phyloP scores from a whole-genome alignment of 148 eudicot species.

The Dysphania ambrosioides region DNA sequence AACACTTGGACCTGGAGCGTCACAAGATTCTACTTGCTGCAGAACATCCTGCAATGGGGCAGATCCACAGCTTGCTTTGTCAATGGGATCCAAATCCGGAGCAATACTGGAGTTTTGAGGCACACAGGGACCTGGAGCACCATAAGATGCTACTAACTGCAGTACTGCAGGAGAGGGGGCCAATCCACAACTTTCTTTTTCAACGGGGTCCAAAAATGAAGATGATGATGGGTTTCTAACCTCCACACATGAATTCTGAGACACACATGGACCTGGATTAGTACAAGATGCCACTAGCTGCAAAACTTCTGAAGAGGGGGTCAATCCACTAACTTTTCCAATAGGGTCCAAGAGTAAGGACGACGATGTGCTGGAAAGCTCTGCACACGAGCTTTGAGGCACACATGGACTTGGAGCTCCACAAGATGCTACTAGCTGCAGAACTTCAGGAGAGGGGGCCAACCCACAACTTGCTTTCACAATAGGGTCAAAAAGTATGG shows the following conservation, averaged over 20 bases:
- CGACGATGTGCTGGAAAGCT: slow-evolving; percentile 20
- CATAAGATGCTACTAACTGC: slow-evolving; percentile 36
- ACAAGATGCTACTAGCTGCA: slow-evolving; percentile 35
- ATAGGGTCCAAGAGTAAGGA: slow-evolving; percentile 19
- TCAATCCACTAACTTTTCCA: slow-evolving; percentile 19
- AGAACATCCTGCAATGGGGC: slow-evolving; percentile 42
- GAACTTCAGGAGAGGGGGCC: slow-evolving; percentile 42
- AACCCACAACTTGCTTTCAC: slow-evolving; percentile 21
- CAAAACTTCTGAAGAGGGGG: slow-evolving; percentile 43
- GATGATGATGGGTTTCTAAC: slow-evolving; percentile 22
- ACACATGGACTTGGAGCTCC: slow-evolving; percentile 32
- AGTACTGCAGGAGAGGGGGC: slow-evolving; percentile 42
- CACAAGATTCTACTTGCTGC: slow-evolving; percentile 36
- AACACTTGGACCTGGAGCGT: slow-evolving; percentile 30
- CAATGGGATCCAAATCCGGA: neutral
- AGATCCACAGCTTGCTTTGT: slow-evolving; percentile 18
- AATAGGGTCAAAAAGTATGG: slow-evolving; percentile 19
- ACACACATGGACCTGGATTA: slow-evolving; percentile 29
- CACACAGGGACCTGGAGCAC: slow-evolving; percentile 30
- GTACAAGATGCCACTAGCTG: slow-evolving; percentile 35
- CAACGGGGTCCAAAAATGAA: slow-evolving; percentile 16
- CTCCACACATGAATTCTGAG: slow-evolving; percentile 13
- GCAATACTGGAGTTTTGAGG: slow-evolving; percentile 13
- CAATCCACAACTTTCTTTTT: slow-evolving; percentile 20
- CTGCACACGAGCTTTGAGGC: slow-evolving; percentile 6